Base-by-base conservation (phyloP, 805 yeast genomes). In the Peterozyma xylosa region DNA sequence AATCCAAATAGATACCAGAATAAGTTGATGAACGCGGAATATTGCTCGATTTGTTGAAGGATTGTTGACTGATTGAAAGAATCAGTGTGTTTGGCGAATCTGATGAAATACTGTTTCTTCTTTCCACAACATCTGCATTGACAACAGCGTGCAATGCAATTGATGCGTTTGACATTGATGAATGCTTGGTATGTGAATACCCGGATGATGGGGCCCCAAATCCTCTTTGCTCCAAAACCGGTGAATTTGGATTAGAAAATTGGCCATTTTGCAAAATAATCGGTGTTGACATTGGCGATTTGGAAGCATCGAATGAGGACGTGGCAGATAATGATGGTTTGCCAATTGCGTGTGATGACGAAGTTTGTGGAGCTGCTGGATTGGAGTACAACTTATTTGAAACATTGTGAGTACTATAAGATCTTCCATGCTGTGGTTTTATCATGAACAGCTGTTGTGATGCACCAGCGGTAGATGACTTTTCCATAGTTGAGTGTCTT, bases 131-230 rank as follows among this genome's bases (percentile, higher is more conserved):
- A 52, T 76, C 82, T 9, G 85, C 86, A 48, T 79, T 77, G 11
- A 80, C 88, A 42, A 83, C 84, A 0, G 89, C 89, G 55, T 82
- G 86, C 46, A 84, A 65, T 9, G 84, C 90, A 48, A 71, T 56
- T 33, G 86, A 77, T 3, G 88, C 90, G 2, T 85, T 67, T 1
- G 80, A 67, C 21, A 30, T 36, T 13, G 42, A 35, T n/a, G 21
- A 27, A 18, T 33, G 32, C 11, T 9, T 17, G 11, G 37, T n/a
- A 17, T 50, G 18, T 11, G 36, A 30, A 5, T 15, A 30, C 4
- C 27, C 33, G 9, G 40, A 27, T 14, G 44, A 30, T 5, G 33
- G 11, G 9, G 34, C 13, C 5, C 15, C 14, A 13, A 32, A 32
- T 29, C 37, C 17, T 15, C 33, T 30, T 35, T 15, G 18, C 13